Percentiles rank a stretch among this genome's conserved stretches.
phyloP scores from a whole-genome alignment of 106 monocot species.

The Acorus calamus region DNA sequence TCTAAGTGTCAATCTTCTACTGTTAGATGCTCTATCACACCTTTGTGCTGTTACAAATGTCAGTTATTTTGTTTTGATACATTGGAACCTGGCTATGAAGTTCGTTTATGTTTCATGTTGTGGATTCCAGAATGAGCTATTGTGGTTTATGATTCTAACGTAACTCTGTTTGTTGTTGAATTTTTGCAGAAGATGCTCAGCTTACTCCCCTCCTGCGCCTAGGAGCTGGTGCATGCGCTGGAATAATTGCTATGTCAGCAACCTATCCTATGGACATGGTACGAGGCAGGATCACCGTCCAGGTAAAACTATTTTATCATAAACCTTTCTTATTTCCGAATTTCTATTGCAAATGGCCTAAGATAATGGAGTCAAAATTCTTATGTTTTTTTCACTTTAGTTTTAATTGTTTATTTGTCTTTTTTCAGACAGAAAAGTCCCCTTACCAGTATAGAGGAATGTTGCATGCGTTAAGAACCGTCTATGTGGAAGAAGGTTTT shows the following conservation, averaged over 20 bases:
- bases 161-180: slow-evolving; percentile 3
- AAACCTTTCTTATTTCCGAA: no score
- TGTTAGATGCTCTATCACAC: no score
- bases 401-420: not conserved
- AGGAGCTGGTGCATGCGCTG: slow-evolving; percentile 96
- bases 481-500: slow-evolving; percentile 76
- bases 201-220: slow-evolving; percentile 77
- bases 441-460: slow-evolving; percentile 87
- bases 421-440: slow-evolving; percentile 68
- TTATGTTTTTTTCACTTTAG: no score
- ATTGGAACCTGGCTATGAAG: no score
- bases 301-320: slow-evolving; percentile 28
- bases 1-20: no score
- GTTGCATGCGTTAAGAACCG: slow-evolving; percentile 69
- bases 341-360: no score
- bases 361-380: no score
- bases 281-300: slow-evolving; percentile 89
- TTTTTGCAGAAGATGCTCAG: slow-evolving; percentile 72
- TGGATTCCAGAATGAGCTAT: no score
- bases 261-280: slow-evolving; percentile 99
- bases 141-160: not conserved
- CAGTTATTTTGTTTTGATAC: no score
- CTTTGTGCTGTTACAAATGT: no score
- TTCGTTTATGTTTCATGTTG: no score
- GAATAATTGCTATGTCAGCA: slow-evolving; percentile 95